These are phyloP conservation scores for Boeremia lycopersici DNA, from an alignment of 2,329 filamentous ascomycete species.

Conservation along the genomic window DNA sequence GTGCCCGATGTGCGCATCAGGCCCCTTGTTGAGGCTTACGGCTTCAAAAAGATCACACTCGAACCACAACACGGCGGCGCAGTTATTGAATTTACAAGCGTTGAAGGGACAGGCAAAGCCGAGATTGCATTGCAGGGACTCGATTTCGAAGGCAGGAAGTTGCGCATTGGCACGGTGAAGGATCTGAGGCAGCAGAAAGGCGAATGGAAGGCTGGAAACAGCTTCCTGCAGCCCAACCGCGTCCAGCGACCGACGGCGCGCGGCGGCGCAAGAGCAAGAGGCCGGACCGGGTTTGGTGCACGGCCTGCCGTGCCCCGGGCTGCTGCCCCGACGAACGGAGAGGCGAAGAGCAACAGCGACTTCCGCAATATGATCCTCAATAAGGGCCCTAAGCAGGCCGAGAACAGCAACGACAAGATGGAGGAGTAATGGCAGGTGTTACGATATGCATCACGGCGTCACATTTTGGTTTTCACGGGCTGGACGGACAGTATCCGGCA, in stretches of 20 bases:
- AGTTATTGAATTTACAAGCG: conserved; percentile 78
- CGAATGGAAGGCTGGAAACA: conserved; percentile 48
- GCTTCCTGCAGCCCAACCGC: conserved; percentile 35
- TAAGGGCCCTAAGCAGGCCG: conserved; percentile 34
- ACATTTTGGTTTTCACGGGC: not conserved
- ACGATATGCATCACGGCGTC: conserved; percentile 16
- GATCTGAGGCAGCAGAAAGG: conserved; percentile 52
- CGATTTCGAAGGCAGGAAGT: conserved; percentile 48
- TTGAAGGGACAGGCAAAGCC: conserved; percentile 74
- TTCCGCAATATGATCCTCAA: conserved; percentile 62
- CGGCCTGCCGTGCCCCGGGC: conserved; percentile 33
- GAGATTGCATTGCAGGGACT: conserved; percentile 53
- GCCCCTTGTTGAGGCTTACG: conserved; percentile 72
- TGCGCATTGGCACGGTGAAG: conserved; percentile 56
- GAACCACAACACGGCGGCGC: conserved; percentile 84
- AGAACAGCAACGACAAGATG: conserved; percentile 30
- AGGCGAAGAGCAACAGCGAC: conserved; percentile 62
- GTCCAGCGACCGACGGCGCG: conserved; percentile 35
- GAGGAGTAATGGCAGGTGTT: conserved; percentile 31
- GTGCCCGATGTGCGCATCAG: conserved; percentile 86
- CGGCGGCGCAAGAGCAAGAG: conserved; percentile 36
- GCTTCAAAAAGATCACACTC: conserved; percentile 77
- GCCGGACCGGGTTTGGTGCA: conserved; percentile 36
- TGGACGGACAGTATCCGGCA: conserved; percentile 16
- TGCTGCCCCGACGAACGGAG: conserved; percentile 21